Evolutionary conservation across 495 filamentous ascomycete genomes (phyloP), one percentile per base, ranked within the genome.

Genomic region (Penicillium psychrofluorescens): DNA sequence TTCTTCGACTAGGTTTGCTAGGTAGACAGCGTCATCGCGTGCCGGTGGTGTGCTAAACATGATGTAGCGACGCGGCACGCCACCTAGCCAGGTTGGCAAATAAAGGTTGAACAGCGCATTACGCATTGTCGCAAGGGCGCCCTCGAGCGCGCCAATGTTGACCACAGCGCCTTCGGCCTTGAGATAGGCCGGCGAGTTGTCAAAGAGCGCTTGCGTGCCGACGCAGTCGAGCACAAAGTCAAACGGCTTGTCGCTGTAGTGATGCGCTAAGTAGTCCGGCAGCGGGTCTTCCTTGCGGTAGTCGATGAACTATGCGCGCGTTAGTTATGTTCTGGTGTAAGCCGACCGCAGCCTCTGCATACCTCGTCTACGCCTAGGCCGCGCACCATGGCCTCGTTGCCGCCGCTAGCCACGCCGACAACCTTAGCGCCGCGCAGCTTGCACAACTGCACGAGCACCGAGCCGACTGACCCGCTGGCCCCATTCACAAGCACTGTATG

Each of bases 161-260:
- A 70, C 39, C 43, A 68, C 63, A 40, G 54, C 52, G 2, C 68
- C 64, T 2, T 55, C 47, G 9, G 54, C 29, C 49, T 70, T 66
- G 11, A 71, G 55, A 31, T 67, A 70, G 14, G 34, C 29, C 9
- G 62, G 58, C 8, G 58, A 64, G 29, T 56, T 31, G 2, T 7
- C 38, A 44, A 48, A 71, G 6, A 71, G 51, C 1, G 44, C 38
- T 39, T 68, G 56, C 15, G 50, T 55, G 12, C 67, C 68, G 5
- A 56, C 66, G 29, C 58, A 60, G 38, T 72, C 68, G 11, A 72
- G 54, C 28, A 72, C 47, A 35, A 59, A 56, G 47, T 72, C 67
- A 16, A 71, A 56, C 38, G 44, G 58, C 34, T 55, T 40, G 2
- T 54, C 50, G 5, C 46, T 48, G 39, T 59, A 68, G 41, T 51